A percentile compares a stretch with the other conserved stretches of the same genome.
Conservation (phyloP, 441 rosid genomes). For the Corymbia citriodora region DNA sequence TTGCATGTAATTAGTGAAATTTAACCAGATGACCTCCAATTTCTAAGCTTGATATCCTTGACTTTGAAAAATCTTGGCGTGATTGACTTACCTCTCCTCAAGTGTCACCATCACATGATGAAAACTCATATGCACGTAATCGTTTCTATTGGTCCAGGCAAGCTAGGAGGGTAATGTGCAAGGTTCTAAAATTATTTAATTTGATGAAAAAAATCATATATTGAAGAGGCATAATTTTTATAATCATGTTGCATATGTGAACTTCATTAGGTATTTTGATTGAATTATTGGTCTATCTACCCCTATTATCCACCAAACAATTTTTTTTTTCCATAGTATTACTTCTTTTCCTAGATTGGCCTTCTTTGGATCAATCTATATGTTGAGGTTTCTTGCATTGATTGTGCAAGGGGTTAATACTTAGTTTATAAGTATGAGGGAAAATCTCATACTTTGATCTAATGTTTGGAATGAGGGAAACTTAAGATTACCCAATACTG, state of each 20-base stretch:
- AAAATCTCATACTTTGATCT: too few species aligned
- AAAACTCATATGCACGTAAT: not conserved
- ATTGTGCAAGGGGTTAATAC: too few species aligned
- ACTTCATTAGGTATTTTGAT: not conserved
- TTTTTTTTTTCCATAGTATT: too few species aligned
- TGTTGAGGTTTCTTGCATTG: too few species aligned
- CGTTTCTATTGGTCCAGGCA: not conserved
- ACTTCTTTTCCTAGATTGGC: not conserved
- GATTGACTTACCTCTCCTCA: not conserved
- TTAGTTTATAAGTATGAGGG: too few species aligned
- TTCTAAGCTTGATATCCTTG: not conserved
- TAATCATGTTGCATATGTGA: rapidly evolving
- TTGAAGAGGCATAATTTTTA: not conserved
- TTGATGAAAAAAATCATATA: not conserved
- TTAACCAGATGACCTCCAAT: not conserved
- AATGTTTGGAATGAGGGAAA: too few species aligned
- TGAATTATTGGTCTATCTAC: not conserved
- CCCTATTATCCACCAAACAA: not conserved
- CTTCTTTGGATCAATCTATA: not conserved
- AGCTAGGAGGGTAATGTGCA: not conserved
- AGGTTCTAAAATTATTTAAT: not conserved
- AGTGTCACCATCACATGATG: not conserved
- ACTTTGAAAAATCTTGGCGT: not conserved
- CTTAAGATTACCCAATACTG: too few species aligned
- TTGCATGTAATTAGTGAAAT: not conserved